Evolutionary conservation across 2,329 filamentous ascomycete genomes (phyloP), one percentile per base, ranked within the genome.

Genomic region (Claviceps sp.): DNA sequence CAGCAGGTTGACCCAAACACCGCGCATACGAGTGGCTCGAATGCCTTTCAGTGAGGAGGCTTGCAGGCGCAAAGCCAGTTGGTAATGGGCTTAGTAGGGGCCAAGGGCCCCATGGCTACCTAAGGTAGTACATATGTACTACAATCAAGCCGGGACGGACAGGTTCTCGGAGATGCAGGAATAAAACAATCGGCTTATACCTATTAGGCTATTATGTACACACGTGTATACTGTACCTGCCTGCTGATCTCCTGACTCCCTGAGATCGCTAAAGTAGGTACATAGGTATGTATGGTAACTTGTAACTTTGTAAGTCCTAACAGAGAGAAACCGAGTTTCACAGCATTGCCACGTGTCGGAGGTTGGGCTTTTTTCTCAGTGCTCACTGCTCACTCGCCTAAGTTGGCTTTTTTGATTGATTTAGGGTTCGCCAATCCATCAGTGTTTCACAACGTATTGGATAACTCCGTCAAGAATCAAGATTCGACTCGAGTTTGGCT

Each of bases 261-360:
- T n/a, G n/a, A n/a, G n/a, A n/a, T n/a, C n/a, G n/a, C n/a, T n/a
- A n/a, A n/a, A n/a, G n/a, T n/a, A n/a, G n/a, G n/a, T n/a, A n/a
- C n/a, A n/a, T n/a, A n/a, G n/a, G n/a, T n/a, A n/a, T n/a, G n/a
- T n/a, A n/a, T n/a, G n/a, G n/a, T n/a, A n/a, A n/a, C n/a, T n/a
- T n/a, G n/a, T n/a, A n/a, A n/a, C n/a, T n/a, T n/a, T n/a, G n/a
- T n/a, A n/a, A n/a, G n/a, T n/a, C n/a, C n/a, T n/a, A n/a, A 11
- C 20, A 22, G 40, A 20, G 11, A 14, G 43, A 16, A 23, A 26
- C 7, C 29, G 45, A 23, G 46, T 40, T 40, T 40, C 46, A 39
- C 46, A 40, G 46, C 37, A 16, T 40, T 29, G 46, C 22, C 46
- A 48, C 46, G 46, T 48, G 46, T 48, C 22, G 46, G 46, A 29